A percentile compares a stretch with the other conserved stretches of the same genome.
phyloP scores from a whole-genome alignment of 306 rosid genomes.

The Elaeagnus macrophylla region DNA sequence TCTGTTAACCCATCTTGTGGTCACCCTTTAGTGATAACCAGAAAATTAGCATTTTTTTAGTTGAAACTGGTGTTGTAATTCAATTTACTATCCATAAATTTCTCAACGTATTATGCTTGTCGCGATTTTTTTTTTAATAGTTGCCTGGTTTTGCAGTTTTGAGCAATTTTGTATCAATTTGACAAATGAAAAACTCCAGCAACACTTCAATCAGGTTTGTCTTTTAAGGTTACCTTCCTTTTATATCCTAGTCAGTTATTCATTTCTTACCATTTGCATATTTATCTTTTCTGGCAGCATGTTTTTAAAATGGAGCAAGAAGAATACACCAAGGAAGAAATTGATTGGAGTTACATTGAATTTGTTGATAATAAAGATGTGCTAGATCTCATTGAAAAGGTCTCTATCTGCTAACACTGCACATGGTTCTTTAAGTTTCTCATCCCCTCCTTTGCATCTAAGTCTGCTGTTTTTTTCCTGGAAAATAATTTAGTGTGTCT shows the following conservation, averaged over 20 bases:
- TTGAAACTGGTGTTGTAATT: slow-evolving; percentile 3
- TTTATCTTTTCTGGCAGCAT: slow-evolving; percentile 46
- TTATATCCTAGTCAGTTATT: slow-evolving; percentile 15
- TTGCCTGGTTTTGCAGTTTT: slow-evolving; percentile 49
- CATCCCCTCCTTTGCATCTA: neutral
- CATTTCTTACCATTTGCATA: slow-evolving; percentile 9
- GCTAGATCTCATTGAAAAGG: slow-evolving; percentile 98
- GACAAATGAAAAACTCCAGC: slow-evolving; percentile 99
- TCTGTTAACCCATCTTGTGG: neutral
- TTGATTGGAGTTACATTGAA: slow-evolving; percentile 99
- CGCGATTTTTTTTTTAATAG: slow-evolving; percentile 14
- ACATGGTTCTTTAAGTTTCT: slow-evolving; percentile 8
- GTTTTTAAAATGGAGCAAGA: slow-evolving; percentile 99
- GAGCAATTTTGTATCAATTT: slow-evolving; percentile 98
- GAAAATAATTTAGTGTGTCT: neutral
- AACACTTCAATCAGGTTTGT: slow-evolving; percentile 95
- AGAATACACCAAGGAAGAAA: slow-evolving; percentile 96
- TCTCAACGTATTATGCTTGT: slow-evolving; percentile 3
- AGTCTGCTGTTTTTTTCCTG: neutral
- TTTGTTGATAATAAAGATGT: slow-evolving; percentile 96
- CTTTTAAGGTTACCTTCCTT: slow-evolving; percentile 16
- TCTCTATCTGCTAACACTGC: slow-evolving; percentile 26
- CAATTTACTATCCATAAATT: neutral
- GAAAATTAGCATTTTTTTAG: neutral
- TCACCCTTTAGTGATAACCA: neutral